Conservation (phyloP, 345 rosid species). For the Aquilaria sinensis region DNA sequence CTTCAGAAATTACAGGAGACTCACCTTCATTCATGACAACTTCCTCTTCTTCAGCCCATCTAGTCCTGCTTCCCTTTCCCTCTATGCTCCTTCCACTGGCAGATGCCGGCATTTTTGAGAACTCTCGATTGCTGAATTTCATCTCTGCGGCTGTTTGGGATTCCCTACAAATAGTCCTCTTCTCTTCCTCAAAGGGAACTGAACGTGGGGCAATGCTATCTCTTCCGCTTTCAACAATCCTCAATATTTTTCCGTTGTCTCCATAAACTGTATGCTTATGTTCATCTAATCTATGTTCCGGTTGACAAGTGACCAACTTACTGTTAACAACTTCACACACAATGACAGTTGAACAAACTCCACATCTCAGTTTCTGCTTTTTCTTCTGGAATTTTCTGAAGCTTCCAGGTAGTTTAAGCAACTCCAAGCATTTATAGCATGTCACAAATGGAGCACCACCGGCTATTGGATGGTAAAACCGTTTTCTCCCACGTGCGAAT, state of each 20-base stretch:
- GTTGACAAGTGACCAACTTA: constrained; percentile 48
- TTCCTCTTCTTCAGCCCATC: constrained; percentile 55
- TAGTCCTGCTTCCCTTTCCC: constrained; percentile 60
- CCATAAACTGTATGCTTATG: no score
- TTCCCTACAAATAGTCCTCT: constrained; percentile 27
- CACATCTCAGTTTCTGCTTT: constrained; percentile 52
- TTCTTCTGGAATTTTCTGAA: constrained; percentile 28
- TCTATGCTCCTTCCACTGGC: constrained; percentile 34
- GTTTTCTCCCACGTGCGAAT: constrained; percentile 29
- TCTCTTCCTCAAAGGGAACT: constrained; percentile 51
- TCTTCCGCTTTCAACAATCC: no score
- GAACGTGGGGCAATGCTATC: no score
- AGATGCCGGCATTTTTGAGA: constrained; percentile 40
- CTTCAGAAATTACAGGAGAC: constrained; percentile 50
- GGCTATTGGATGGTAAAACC: constrained; percentile 43
- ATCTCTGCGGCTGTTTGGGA: constrained; percentile 18
- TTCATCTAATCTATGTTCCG: not conserved
- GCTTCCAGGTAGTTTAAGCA: constrained; percentile 58
- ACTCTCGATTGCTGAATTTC: constrained; percentile 31
- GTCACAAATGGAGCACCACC: constrained; percentile 83
- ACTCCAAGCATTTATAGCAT: constrained; percentile 61
- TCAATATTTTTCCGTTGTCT: no score
- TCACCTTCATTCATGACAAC: no score
- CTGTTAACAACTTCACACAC: constrained; percentile 35
- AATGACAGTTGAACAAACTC: constrained; percentile 58